Conservation (phyloP, 163 green algal species). For the Chloroidium sp. region DNA sequence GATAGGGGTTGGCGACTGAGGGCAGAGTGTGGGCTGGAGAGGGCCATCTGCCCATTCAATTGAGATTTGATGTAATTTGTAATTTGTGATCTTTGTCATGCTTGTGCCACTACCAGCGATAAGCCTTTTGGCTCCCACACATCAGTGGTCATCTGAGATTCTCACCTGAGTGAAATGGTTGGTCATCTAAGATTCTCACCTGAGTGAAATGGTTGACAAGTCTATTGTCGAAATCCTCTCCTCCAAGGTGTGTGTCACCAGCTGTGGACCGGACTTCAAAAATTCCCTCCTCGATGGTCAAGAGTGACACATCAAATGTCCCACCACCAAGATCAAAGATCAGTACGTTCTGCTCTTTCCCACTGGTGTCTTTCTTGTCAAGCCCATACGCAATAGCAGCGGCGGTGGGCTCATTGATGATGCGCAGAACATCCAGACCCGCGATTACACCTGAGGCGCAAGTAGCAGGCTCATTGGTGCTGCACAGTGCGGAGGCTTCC, state of each 20-base stretch:
- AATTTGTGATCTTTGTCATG: neutral
- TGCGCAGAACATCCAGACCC: slow-evolving; percentile 79
- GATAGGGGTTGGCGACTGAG: no score
- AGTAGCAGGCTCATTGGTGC: neutral
- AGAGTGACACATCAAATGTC: slow-evolving; percentile 94
- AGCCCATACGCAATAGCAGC: slow-evolving; percentile 87
- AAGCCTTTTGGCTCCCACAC: slow-evolving; percentile 23
- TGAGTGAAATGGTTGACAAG: slow-evolving; percentile 67
- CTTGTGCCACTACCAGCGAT: neutral
- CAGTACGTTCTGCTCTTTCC: slow-evolving; percentile 54
- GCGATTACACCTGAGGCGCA: slow-evolving; percentile 60
- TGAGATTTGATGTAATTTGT: neutral
- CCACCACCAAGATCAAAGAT: slow-evolving; percentile 97
- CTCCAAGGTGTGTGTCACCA: slow-evolving; percentile 92
- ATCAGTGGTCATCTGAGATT: slow-evolving; percentile 26
- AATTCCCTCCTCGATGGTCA: slow-evolving; percentile 94
- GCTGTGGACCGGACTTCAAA: slow-evolving; percentile 95
- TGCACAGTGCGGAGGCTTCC: neutral
- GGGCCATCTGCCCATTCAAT: neutral
- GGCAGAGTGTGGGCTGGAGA: neutral
- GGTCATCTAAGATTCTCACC: neutral
- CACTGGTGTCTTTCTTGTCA: slow-evolving; percentile 68
- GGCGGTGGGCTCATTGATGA: slow-evolving; percentile 94
- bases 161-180: slow-evolving; percentile 48
- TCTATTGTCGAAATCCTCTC: slow-evolving; percentile 93